A percentile compares a stretch with the other conserved stretches of the same genome.
Conservation (phyloP, 805 yeast species). For the Lachancea meyersii region DNA sequence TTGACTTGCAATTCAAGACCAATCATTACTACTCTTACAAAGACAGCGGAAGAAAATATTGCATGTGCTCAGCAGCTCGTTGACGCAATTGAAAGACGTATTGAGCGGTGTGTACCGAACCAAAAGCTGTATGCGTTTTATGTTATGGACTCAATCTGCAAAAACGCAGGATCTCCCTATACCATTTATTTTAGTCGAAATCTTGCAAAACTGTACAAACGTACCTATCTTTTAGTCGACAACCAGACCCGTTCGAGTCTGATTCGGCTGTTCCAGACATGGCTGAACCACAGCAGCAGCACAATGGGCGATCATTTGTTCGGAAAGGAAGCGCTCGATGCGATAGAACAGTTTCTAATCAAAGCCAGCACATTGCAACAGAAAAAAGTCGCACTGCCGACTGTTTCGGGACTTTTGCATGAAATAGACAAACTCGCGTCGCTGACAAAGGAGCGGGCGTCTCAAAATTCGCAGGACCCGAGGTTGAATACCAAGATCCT, state of each 20-base stretch:
- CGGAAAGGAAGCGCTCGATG: slow-evolving; percentile 58
- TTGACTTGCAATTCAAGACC: slow-evolving; percentile 87
- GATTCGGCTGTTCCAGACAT: slow-evolving; percentile 74
- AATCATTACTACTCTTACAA: slow-evolving; percentile 76
- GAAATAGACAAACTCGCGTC: slow-evolving; percentile 33
- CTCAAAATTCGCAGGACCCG: slow-evolving; percentile 30
- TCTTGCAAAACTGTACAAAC: slow-evolving; percentile 58
- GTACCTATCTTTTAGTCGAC: slow-evolving; percentile 71
- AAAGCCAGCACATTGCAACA: slow-evolving; percentile 48
- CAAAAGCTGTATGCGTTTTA: slow-evolving; percentile 82
- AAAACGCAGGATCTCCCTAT: slow-evolving; percentile 86
- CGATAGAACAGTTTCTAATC: slow-evolving; percentile 67
- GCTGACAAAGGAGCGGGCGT: slow-evolving; percentile 32
- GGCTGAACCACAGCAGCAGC: slow-evolving; percentile 63
- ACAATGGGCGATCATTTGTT: slow-evolving; percentile 52
- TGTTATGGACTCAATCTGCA: slow-evolving; percentile 83
- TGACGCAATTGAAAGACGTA: slow-evolving; percentile 66
- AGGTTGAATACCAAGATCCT: slow-evolving; percentile 30
- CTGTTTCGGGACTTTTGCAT: slow-evolving; percentile 29
- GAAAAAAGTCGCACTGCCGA: slow-evolving; percentile 20
- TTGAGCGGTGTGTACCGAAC: slow-evolving; percentile 69
- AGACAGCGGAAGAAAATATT: slow-evolving; percentile 79
- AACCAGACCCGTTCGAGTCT: slow-evolving; percentile 69
- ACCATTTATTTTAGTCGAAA: slow-evolving; percentile 69
- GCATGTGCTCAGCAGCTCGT: slow-evolving; percentile 72